Percentiles rank a stretch among this genome's conserved stretches.
Evolutionary conservation across 192 early-diverging fungal genomes (phyloP).

Genomic region (Backusella westeae): DNA sequence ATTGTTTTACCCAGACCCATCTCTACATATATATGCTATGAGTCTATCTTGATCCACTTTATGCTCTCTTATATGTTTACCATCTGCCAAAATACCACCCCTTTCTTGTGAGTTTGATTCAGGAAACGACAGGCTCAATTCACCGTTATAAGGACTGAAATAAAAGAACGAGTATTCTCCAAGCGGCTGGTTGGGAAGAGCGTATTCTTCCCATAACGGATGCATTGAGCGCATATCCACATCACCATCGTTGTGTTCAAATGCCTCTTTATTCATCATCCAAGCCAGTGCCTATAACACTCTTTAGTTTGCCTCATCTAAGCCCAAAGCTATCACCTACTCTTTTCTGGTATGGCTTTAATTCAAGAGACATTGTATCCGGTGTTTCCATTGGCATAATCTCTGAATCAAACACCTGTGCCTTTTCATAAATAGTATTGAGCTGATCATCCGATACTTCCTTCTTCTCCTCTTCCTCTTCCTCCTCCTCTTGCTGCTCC

Average conservation of each 20-base stretch:
- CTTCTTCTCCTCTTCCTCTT: constrained; percentile 33
- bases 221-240: constrained; percentile 40
- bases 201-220: constrained; percentile 55
- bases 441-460: constrained; percentile 50
- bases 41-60: no score
- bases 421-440: constrained; percentile 55
- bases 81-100: constrained; percentile 58
- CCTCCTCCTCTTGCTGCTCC: not conserved
- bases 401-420: constrained; percentile 46
- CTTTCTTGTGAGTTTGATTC: constrained; percentile 42
- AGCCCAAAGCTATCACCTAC: not conserved
- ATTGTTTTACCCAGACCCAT: constrained; percentile 64
- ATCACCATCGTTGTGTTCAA: not conserved
- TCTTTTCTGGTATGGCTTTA: constrained; percentile 50
- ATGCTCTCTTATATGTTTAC: constrained; percentile 7
- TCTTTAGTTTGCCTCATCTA: not conserved
- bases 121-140: constrained; percentile 46
- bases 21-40: constrained; percentile 11
- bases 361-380: constrained; percentile 35
- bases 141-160: constrained; percentile 47
- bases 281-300: constrained; percentile 42
- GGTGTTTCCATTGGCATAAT: constrained; percentile 48
- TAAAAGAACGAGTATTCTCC: constrained; percentile 36
- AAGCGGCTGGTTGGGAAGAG: constrained; percentile 36
- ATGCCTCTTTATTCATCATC: constrained; percentile 49